Evolutionary conservation across 495 filamentous ascomycete genomes (phyloP), one percentile per base, ranked within the genome.

Genomic region (Pyrenopolyporus hunteri): DNA sequence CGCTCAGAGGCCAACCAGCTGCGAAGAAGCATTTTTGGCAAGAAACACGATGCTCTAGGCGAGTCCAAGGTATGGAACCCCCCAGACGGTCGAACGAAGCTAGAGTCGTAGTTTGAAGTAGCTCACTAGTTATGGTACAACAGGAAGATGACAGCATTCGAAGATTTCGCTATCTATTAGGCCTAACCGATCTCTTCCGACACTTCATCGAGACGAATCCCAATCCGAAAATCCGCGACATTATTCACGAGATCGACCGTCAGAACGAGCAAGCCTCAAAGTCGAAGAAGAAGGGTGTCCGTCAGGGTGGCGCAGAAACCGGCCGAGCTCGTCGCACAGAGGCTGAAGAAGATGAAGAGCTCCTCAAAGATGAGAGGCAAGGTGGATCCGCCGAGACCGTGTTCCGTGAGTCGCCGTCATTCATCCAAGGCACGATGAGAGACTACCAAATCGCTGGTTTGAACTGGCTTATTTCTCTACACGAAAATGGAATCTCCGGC

Each of bases 121-220:
- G 13, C 23, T 25, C 45, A 25, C 70, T 78, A 49, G 76, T 49
- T 22, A 43, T 43, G 13, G 48, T 44, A 17, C 40, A 59, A 47
- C 67, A 96, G 91, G 93, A 97, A 75, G 91, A 96, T 78, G 95
- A 99, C 67, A 93, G 92, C 0, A 91, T 97, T 70, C 86, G 94
- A 63, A 83, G 95, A 70, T 98, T 98, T 71, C 90, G 92, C 44
- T 98, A 99, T 69, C 87, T 99, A 1, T 83, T 99, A 5, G 95
- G 95, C 20, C 79, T 98, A 43, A 99, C 95, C 39, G 95, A 99
- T 69, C 83, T 99, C 16, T 99, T 99, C 80, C 90, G 95, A 58
- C 95, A 99, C 75, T 99, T 99, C 74, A 99, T 99, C 77, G 92
- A 97, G 69, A 89, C 92, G 14, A 99, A 96, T 69, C 94, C 92